Evolutionary conservation across 2,329 filamentous ascomycete genomes (phyloP).

Genomic region (Fusarium clavum): DNA sequence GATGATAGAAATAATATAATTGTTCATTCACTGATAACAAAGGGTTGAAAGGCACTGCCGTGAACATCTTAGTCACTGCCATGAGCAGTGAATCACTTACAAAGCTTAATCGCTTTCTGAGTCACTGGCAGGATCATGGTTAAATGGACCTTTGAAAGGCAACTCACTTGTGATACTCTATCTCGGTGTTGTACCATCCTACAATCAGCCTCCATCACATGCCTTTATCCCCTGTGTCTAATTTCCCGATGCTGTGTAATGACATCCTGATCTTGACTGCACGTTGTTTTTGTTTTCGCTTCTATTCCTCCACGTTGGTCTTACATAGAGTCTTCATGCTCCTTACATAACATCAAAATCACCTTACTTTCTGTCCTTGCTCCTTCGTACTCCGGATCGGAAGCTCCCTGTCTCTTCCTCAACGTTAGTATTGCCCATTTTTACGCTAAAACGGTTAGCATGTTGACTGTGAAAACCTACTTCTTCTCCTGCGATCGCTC

Average conservation of each 20-base stretch:
- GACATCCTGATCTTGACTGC: neutral
- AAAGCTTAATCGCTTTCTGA: neutral
- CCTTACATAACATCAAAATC: neutral
- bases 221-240: neutral
- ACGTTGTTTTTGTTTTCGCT: neutral
- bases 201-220: neutral
- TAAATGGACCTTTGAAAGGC: conserved; percentile 1
- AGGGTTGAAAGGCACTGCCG: neutral
- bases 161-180: conserved; percentile 21
- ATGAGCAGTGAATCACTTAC: neutral
- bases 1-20: neutral
- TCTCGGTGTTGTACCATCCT: conserved; percentile 7
- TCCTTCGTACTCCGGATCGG: neutral
- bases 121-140: conserved; percentile 2
- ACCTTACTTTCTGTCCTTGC: neutral
- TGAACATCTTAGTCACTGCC: neutral
- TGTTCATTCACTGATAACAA: conserved; percentile 7
- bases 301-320: neutral
- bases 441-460: neutral
- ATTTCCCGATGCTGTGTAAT: neutral
- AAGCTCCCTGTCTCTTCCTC: neutral
- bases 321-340: neutral
- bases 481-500: neutral
- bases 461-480: neutral
- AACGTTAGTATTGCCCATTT: neutral